These are phyloP conservation scores for Gossypium armourianum DNA, from an alignment of 441 rosid genomes.

Conservation along the genomic window DNA sequence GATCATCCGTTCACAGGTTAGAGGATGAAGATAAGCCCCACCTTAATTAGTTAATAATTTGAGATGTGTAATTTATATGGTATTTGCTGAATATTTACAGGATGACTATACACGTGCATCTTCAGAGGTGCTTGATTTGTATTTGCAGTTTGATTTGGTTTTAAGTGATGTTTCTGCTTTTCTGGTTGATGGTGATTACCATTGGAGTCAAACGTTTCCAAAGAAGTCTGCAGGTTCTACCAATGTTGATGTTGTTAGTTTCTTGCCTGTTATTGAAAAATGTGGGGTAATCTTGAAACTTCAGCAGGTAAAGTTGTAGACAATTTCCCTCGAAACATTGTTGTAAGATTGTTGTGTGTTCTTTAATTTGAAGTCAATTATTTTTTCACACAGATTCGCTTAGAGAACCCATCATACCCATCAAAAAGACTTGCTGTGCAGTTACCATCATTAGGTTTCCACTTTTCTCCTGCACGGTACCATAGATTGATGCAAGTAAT, in stretches of 20 bases:
- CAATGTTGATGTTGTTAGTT: constrained; percentile 26
- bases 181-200: constrained; percentile 88
- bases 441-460: constrained; percentile 81
- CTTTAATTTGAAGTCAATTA: constrained; percentile 14
- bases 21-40: constrained; percentile 6
- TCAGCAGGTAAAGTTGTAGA: constrained; percentile 59
- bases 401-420: constrained; percentile 75
- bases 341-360: constrained; percentile 5
- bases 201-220: constrained; percentile 50
- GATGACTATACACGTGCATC: constrained; percentile 45
- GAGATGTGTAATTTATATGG: constrained; percentile 14
- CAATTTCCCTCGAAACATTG: constrained; percentile 12
- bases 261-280: constrained; percentile 87
- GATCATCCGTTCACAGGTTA: constrained; percentile 79
- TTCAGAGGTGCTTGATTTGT: constrained; percentile 54
- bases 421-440: constrained; percentile 76
- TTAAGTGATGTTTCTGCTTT: constrained; percentile 87
- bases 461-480: constrained; percentile 97
- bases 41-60: constrained; percentile 8
- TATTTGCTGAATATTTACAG: constrained; percentile 35
- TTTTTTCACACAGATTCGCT: constrained; percentile 48
- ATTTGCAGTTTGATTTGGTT: constrained; percentile 86
- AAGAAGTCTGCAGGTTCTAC: constrained; percentile 26
- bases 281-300: constrained; percentile 78
- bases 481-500: constrained; percentile 88